These are phyloP conservation scores for Lasiosphaeria miniovina DNA, from an alignment of 495 filamentous ascomycete species.

Conservation along the genomic window DNA sequence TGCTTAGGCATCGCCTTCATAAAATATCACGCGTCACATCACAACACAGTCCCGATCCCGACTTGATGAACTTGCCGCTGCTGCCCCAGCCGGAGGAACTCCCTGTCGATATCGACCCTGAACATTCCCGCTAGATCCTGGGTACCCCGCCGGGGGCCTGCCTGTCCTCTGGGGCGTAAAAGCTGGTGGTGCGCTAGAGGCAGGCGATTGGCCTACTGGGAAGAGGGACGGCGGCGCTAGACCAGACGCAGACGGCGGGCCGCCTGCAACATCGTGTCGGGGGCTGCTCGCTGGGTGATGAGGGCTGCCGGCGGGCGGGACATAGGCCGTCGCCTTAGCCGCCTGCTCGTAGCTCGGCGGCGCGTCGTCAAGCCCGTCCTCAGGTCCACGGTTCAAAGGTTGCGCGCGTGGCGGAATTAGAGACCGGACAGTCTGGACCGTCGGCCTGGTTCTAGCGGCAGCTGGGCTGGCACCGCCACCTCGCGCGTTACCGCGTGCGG, in stretches of 20 bases:
- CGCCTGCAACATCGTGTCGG: conserved; percentile 1
- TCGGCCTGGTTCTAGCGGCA: conserved; percentile 3
- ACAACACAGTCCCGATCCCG: conserved; percentile 34
- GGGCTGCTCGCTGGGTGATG: conserved; percentile 48
- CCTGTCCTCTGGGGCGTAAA: too few species aligned
- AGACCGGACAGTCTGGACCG: conserved; percentile 40
- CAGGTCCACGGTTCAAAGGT: conserved; percentile 31
- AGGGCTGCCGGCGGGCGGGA: conserved; percentile 59
- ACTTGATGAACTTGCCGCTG: conserved; percentile 2
- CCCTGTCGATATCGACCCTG: conserved; percentile 22
- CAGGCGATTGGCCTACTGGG: too few species aligned
- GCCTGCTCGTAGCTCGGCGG: conserved; percentile 85
- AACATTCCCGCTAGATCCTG: conserved; percentile 7
- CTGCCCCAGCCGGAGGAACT: conserved; percentile 16
- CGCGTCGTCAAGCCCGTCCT: conserved; percentile 58
- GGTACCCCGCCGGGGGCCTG: conserved; percentile 3
- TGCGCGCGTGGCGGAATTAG: conserved; percentile 38
- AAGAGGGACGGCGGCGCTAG: too few species aligned
- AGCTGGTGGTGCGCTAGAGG: too few species aligned
- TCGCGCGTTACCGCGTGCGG: conserved; percentile 14
- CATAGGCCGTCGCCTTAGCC: conserved; percentile 59
- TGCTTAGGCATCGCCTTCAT: too few species aligned
- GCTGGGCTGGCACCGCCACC: conserved; percentile 1
- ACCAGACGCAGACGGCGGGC: too few species aligned
- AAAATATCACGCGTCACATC: conserved; percentile 24